Base-by-base conservation (phyloP, 2,329 filamentous ascomycete genomes). In the Fusarium bulbicola region DNA sequence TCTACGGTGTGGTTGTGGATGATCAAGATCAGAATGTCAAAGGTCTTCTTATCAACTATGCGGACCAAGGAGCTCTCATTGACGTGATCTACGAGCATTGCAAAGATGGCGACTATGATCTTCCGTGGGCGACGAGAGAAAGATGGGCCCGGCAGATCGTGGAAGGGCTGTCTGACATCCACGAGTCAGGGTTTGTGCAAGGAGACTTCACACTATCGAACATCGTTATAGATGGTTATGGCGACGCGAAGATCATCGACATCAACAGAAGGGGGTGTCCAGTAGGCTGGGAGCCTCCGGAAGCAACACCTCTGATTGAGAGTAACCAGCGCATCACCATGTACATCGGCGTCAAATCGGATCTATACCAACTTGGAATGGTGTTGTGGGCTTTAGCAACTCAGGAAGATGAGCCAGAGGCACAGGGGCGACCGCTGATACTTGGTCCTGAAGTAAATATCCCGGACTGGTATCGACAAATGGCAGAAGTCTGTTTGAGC, bases 261-360 rank as follows among this genome's bases (percentile, higher is more conserved):
- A 98, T 99, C 84, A 99, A 99, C 83, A 89, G 96, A 62, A 89
- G 96, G 76, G 96, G 96, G n/a, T 99, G 96, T 78, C 96, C 96
- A 1, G 93, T 98, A 9, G 95, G 95, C 30, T 99, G 96, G 96
- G 96, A 99, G 76, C 95, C 96, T 6, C 96, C 96, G 9, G 96
- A 99, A 82, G 92, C 97, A 63, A 92, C 92, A 21, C 89, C 90
- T 11, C 90, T 98, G 62, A 94, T 98, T 68, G 92, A 95, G 73
- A 95, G 92, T 81, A 93, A 93, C 65, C 95, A 98, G 81, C 90
- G 94, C 36, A 95, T 99, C 59, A 93, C 93, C 50, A 97, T 98
- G 92, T 98, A 97, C 79, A 98, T 99, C 79, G 95, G 96, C 18
- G 95, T 98, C 80, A 99, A 99, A 83, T 97, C 95, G 1, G 96